phyloP scores from a whole-genome alignment of 2,329 filamentous ascomycete species.

The Xylaria sp. region DNA sequence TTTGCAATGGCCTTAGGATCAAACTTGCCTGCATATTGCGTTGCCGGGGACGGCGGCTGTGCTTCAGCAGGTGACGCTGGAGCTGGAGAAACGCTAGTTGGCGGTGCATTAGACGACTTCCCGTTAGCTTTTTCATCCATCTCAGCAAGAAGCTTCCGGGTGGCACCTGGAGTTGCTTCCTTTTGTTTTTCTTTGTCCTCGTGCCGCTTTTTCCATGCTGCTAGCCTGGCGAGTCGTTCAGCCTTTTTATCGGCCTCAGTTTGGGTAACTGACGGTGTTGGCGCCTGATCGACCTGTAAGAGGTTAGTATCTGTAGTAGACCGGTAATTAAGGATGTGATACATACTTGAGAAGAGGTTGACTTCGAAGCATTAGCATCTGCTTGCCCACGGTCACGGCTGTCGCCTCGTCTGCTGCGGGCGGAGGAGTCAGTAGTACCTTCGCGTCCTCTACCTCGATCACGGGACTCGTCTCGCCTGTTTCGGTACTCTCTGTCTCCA shows the following conservation, averaged over 20 bases:
- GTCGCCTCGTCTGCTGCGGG: constrained; percentile 74
- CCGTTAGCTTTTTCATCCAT: constrained; percentile 76
- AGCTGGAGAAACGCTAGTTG: constrained; percentile 60
- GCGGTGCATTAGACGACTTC: constrained; percentile 58
- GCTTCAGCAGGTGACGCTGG: constrained; percentile 60
- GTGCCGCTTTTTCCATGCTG: constrained; percentile 93
- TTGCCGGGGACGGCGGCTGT: constrained; percentile 63
- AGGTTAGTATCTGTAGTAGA: constrained; percentile 37
- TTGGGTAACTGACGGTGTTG: constrained; percentile 62
- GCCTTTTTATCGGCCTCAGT: constrained; percentile 81
- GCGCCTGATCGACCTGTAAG: constrained; percentile 63
- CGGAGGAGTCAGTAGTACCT: constrained; percentile 76
- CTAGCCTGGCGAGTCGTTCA: constrained; percentile 81
- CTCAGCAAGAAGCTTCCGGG: constrained; percentile 75
- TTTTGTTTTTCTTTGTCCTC: constrained; percentile 80
- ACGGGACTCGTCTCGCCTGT: constrained; percentile 78
- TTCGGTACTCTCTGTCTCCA: constrained; percentile 69
- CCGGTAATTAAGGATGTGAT: background rate
- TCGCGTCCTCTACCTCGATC: constrained; percentile 73
- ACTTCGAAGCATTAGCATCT: constrained; percentile 59
- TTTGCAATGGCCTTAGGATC: constrained; percentile 88
- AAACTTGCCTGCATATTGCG: constrained; percentile 80
- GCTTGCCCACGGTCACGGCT: constrained; percentile 65
- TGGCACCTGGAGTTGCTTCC: constrained; percentile 72
- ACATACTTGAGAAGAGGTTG: constrained; percentile 69